Evolutionary conservation across 305 asterid species (phyloP).

Genomic region (Fraxinus baroniana): DNA sequence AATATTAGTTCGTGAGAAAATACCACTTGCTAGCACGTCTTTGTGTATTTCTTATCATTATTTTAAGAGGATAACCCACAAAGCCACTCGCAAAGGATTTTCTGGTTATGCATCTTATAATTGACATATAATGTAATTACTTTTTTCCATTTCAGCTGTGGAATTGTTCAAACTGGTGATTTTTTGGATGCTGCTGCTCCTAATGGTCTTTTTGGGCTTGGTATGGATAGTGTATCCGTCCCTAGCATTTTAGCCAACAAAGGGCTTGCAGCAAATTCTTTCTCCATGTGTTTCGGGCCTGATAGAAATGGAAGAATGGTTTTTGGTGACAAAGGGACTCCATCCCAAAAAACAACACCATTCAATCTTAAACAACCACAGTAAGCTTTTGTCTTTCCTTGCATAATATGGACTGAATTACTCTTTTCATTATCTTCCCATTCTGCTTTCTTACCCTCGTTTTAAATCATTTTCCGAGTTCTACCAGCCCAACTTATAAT

Average conservation of each 20-base stretch:
- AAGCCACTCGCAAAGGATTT: neutral
- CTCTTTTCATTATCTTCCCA: conserved; percentile 10
- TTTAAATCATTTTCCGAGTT: neutral
- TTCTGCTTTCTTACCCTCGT: neutral
- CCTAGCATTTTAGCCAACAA: conserved; percentile 76
- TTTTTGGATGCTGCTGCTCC: conserved; percentile 77
- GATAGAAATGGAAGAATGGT: conserved; percentile 81
- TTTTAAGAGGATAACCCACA: neutral
- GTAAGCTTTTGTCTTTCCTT: conserved; percentile 44
- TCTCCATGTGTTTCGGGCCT: conserved; percentile 86
- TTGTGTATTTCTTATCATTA: neutral
- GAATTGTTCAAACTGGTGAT: conserved; percentile 81
- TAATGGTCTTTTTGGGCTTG: conserved; percentile 93
- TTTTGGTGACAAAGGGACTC: conserved; percentile 83
- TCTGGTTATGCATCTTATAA: neutral
- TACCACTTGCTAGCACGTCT: neutral
- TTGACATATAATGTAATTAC: conserved; percentile 42
- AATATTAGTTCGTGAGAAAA: neutral
- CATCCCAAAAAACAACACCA: conserved; percentile 67
- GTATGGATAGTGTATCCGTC: conserved; percentile 65
- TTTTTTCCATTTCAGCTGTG: conserved; percentile 64
- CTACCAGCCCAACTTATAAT: conserved; percentile 68
- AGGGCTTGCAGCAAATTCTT: conserved; percentile 83
- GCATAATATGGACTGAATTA: conserved; percentile 6
- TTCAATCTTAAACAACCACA: conserved; percentile 52